phyloP scores from a whole-genome alignment of 768 basidiomycete species.

The Amyloporia xantha region DNA sequence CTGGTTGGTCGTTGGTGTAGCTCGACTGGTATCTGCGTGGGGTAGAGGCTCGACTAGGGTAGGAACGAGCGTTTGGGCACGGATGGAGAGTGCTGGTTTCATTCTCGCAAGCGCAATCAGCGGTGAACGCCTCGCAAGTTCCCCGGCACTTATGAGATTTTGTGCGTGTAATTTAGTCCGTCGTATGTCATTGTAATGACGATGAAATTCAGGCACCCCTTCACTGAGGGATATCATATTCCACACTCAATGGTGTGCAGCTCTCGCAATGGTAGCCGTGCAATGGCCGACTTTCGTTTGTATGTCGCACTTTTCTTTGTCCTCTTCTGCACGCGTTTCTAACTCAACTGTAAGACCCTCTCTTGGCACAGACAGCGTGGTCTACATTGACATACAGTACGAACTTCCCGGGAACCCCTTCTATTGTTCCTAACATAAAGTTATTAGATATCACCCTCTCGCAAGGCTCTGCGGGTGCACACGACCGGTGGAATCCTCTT shows the following conservation, averaged over 20 bases:
- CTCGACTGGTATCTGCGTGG: slow-evolving; percentile 82
- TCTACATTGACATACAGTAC: slow-evolving; percentile 72
- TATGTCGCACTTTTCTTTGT: slow-evolving; percentile 31
- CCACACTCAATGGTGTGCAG: slow-evolving; percentile 89
- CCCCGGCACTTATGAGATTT: slow-evolving; percentile 83
- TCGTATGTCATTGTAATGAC: slow-evolving; percentile 1
- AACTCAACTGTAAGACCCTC: slow-evolving; percentile 55
- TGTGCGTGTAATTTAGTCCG: slow-evolving; percentile 43
- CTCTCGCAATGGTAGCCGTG: slow-evolving; percentile 88
- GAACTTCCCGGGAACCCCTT: neutral
- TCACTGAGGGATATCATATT: slow-evolving; percentile 88
- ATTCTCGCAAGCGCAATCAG: slow-evolving; percentile 90
- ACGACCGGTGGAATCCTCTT: slow-evolving; percentile 64
- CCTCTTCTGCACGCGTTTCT: slow-evolving; percentile 2
- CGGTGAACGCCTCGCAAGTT: slow-evolving; percentile 80
- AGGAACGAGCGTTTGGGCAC: slow-evolving; percentile 57
- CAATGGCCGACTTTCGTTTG: slow-evolving; percentile 93
- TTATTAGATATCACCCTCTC: slow-evolving; percentile 67
- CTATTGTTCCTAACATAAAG: slow-evolving; percentile 11
- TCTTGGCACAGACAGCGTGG: slow-evolving; percentile 86
- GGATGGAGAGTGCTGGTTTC: slow-evolving; percentile 78
- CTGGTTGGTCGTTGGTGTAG: slow-evolving; percentile 70
- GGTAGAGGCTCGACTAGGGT: slow-evolving; percentile 57
- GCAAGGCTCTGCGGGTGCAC: slow-evolving; percentile 32
- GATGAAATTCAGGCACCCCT: slow-evolving; percentile 63